Evolutionary conservation across 768 basidiomycete genomes (phyloP), one percentile per base, ranked within the genome.

Genomic region (Termitomyces sp.): DNA sequence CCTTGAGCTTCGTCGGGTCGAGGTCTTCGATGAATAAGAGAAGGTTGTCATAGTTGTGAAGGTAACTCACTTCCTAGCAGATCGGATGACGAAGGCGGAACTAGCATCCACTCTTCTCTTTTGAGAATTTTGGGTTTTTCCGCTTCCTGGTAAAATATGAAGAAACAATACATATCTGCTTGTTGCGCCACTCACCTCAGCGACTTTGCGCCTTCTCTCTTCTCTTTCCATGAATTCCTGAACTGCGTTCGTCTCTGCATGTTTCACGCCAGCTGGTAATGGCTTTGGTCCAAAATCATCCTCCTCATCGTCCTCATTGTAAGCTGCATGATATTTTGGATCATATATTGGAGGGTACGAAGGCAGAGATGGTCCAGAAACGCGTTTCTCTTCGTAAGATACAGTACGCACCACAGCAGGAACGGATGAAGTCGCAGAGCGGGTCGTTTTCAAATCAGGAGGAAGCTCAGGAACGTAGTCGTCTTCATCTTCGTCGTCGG

Each of bases 91-190:
- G 88, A 85, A 0, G 97, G 96, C 1, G 96, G 96, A 1, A 90
- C 89, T 47, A 98, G 80, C 97, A 99, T 99, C 97, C 97, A 99
- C 70, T 95, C 95, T 20, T 98, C 93, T 45, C 97, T 85, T 70
- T 93, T 76, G 41, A 85, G 75, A 41, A 82, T 81, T 70, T 93
- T 94, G 12, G 91, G 91, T 65, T 89, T 87, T 12, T 78, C 74
- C 1, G 87, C 89, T 76, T 91, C 93, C 84, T 89, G 65, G 48
- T 53, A 20, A 20, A 30, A 54, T 13, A 41, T 31, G 27, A 62
- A 54, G 27, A 56, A 52, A 22, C 30, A 20, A 45, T 6, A 22
- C n/a, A 33, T 22, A 13, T 39, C 36, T 4, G 27, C 13, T 54
- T 13, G 20, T 24, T 45, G 39, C 57, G 8, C 24, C 30, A 69